A percentile compares a stretch with the other conserved stretches of the same genome.
Evolutionary conservation across 805 yeast species (phyloP).

Genomic region (Pichia exigua): DNA sequence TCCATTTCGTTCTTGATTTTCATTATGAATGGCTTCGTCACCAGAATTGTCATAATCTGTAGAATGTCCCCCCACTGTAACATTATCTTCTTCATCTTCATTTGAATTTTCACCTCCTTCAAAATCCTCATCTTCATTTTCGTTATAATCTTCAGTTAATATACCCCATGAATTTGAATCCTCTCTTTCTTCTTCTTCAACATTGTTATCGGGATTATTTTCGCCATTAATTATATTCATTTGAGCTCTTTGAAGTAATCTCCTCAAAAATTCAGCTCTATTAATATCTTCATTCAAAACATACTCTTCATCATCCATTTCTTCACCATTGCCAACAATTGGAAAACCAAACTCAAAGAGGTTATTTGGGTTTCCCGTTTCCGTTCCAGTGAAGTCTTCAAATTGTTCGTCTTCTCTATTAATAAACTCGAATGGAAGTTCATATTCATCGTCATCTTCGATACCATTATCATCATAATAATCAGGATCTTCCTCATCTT

Average conservation of each 20-base stretch:
- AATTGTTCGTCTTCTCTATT: no score
- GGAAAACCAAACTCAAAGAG: neutral
- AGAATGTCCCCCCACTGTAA: neutral
- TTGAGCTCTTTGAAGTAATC: neutral
- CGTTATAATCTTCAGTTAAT: neutral
- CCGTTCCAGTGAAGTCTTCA: neutral
- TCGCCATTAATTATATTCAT: neutral
- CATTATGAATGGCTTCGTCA: neutral
- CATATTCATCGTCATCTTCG: neutral
- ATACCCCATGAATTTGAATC: no score
- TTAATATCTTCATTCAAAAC: neutral
- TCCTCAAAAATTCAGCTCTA: neutral
- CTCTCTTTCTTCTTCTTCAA: neutral
- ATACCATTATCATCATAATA: neutral
- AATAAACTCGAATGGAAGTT: no score
- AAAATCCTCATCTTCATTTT: neutral
- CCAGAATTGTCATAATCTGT: neutral
- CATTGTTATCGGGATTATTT: neutral
- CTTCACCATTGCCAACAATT: neutral
- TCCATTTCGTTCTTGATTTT: neutral
- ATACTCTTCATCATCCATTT: neutral
- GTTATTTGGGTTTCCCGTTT: neutral
- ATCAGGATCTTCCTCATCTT: conserved; percentile 1
- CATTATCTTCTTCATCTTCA: neutral
- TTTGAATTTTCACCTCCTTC: neutral